Conservation (phyloP, 2,329 filamentous ascomycete genomes). For the Apiospora sp. region DNA sequence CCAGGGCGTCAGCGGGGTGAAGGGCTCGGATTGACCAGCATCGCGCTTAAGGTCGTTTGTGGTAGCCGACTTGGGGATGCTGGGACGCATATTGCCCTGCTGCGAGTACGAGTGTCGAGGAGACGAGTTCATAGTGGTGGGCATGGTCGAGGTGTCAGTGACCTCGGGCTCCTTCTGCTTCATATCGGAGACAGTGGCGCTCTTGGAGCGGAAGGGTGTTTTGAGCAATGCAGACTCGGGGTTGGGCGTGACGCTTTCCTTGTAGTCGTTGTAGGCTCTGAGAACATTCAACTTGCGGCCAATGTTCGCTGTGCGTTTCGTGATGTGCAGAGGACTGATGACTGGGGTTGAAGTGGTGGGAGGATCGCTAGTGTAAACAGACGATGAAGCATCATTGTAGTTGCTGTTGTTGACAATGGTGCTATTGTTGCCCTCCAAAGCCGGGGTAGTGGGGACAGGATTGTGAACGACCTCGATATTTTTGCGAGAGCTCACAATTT, state of each 20-base stretch:
- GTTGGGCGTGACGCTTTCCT: constrained; percentile 22
- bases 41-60: constrained; percentile 19
- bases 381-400: constrained; percentile 30
- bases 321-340: constrained; percentile 32
- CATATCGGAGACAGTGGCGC: constrained; percentile 9
- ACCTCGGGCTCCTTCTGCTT: constrained; percentile 6
- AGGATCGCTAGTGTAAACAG: constrained; percentile 32
- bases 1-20: constrained; percentile 41
- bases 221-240: constrained; percentile 10
- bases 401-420: constrained; percentile 11
- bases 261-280: constrained; percentile 34
- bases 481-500: constrained; percentile 6
- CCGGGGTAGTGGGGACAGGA: constrained; percentile 25
- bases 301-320: constrained; percentile 23
- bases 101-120: not conserved
- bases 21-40: constrained; percentile 29
- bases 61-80: constrained; percentile 29
- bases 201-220: constrained; percentile 26
- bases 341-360: constrained; percentile 33
- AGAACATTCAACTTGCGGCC: constrained; percentile 31
- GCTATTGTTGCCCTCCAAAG: constrained; percentile 26
- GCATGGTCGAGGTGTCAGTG: not conserved
- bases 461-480: constrained; percentile 31
- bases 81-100: not conserved
- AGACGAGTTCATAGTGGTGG: not conserved